phyloP scores from a whole-genome alignment of 2,329 filamentous ascomycete species.

The Coleophoma eucalyptorum region DNA sequence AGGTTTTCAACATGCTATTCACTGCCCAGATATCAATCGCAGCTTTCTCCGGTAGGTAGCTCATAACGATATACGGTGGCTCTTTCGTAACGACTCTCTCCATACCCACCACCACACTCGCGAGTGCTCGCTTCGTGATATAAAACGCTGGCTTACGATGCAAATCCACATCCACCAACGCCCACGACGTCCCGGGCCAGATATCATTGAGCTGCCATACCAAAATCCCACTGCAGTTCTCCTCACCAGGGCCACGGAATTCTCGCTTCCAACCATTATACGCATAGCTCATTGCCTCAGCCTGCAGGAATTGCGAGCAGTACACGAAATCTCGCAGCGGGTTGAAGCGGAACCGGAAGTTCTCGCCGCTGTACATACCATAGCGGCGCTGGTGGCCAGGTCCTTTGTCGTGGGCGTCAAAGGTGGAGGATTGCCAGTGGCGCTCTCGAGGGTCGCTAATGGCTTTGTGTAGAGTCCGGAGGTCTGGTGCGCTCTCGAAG shows the following conservation, averaged over 20 bases:
- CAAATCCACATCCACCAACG: slow-evolving; percentile 56
- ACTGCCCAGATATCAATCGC: slow-evolving; percentile 19
- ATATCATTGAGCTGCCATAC: slow-evolving; percentile 71
- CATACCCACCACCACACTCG: slow-evolving; percentile 16
- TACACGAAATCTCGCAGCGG: slow-evolving; percentile 23
- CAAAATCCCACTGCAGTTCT: slow-evolving; percentile 55
- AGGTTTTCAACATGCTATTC: slow-evolving; percentile 8
- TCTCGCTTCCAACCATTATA: slow-evolving; percentile 23
- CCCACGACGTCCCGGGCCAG: slow-evolving; percentile 65
- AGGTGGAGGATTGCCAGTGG: slow-evolving; percentile 46
- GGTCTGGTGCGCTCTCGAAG: slow-evolving; percentile 45
- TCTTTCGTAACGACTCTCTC: slow-evolving; percentile 13
- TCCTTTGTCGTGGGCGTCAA: slow-evolving; percentile 53
- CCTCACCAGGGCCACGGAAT: slow-evolving; percentile 15
- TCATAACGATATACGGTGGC: slow-evolving; percentile 13
- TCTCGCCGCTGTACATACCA: slow-evolving; percentile 28
- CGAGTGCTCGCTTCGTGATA: slow-evolving; percentile 43
- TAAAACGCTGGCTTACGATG: slow-evolving; percentile 49
- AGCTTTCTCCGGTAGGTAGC: slow-evolving; percentile 8
- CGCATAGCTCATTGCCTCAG: slow-evolving; percentile 24
- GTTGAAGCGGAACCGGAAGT: slow-evolving; percentile 23
- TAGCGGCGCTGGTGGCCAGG: slow-evolving; percentile 49
- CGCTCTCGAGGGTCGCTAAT: slow-evolving; percentile 42
- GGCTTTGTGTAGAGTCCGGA: slow-evolving; percentile 43
- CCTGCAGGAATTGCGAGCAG: slow-evolving; percentile 21